Evolutionary conservation across 257 asterid genomes (phyloP).

Genomic region (Hygrophila difformis): DNA sequence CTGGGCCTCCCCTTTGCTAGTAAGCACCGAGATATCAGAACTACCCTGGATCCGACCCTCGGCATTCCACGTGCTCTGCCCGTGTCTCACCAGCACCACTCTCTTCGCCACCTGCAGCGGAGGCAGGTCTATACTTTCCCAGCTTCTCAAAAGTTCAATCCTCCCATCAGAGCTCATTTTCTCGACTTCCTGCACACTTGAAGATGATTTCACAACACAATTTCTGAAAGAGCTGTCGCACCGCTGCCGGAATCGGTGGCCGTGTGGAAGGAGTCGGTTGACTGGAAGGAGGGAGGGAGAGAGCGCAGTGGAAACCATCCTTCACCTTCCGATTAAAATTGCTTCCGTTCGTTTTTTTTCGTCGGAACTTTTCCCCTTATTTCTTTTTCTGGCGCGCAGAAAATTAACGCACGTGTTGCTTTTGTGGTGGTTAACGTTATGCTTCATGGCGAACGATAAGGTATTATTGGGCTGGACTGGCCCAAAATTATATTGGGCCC

Average conservation of each 20-base stretch:
- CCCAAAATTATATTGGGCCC: too few species aligned
- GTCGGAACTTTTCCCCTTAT: too few species aligned
- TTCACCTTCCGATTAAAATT: constrained; percentile 16
- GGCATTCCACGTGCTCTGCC: constrained; percentile 97
- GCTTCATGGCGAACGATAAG: not conserved
- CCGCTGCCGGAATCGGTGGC: constrained; percentile 14
- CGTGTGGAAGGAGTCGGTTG: constrained; percentile 19
- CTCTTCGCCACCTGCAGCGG: constrained; percentile 64
- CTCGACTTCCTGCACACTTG: constrained; percentile 31
- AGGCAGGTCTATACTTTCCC: constrained; percentile 46
- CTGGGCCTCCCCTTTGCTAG: constrained; percentile 79
- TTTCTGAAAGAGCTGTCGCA: not conserved
- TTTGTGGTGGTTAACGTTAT: not conserved
- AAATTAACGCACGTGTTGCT: not conserved
- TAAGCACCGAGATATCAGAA: constrained; percentile 81
- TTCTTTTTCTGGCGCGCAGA: not conserved
- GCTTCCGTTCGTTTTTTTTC: not conserved
- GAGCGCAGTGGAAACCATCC: constrained; percentile 38
- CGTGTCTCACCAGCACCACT: constrained; percentile 87
- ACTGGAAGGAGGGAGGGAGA: constrained; percentile 24
- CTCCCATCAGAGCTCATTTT: constrained; percentile 11
- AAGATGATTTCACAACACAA: constrained; percentile 21
- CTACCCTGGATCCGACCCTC: constrained; percentile 98
- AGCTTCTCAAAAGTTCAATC: constrained; percentile 28
- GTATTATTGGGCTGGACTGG: not conserved